A percentile compares a stretch with the other conserved stretches of the same genome.
Evolutionary conservation across 129 eudicot genomes (phyloP).

Genomic region (Solidago caesia): DNA sequence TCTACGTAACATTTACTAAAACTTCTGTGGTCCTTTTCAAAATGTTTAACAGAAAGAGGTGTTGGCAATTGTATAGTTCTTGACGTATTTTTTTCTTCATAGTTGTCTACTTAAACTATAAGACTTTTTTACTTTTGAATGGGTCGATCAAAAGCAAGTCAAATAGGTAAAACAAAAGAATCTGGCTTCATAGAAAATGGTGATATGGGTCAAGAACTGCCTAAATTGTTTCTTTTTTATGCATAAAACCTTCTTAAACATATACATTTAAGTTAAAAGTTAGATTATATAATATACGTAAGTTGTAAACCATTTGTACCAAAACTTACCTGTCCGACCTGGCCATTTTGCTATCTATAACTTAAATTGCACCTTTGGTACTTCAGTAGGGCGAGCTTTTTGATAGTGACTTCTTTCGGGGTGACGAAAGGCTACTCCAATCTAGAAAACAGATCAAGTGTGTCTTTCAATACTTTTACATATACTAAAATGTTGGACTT

Average conservation of each 20-base stretch:
- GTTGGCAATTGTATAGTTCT: neutral
- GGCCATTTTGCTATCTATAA: neutral
- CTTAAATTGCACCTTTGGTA: neutral
- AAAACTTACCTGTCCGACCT: neutral
- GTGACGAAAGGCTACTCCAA: too few species aligned
- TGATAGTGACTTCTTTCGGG: too few species aligned
- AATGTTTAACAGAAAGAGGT: neutral
- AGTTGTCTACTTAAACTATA: neutral
- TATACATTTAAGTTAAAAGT: too few species aligned
- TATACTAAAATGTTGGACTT: constrained; percentile 6
- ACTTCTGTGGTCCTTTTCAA: neutral
- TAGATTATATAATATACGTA: too few species aligned
- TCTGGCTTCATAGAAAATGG: neutral
- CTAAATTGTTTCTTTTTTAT: neutral
- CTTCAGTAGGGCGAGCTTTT: too few species aligned
- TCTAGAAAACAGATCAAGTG: neutral
- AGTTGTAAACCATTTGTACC: too few species aligned
- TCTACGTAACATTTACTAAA: neutral
- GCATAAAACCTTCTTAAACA: neutral
- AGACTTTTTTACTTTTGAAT: constrained; percentile 1
- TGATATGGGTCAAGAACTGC: neutral
- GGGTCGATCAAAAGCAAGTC: neutral
- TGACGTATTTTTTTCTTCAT: too few species aligned
- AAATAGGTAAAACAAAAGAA: neutral
- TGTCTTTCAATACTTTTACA: neutral